phyloP scores from a whole-genome alignment of 805 yeast species.

The Monosporozyma yasuniensis region DNA sequence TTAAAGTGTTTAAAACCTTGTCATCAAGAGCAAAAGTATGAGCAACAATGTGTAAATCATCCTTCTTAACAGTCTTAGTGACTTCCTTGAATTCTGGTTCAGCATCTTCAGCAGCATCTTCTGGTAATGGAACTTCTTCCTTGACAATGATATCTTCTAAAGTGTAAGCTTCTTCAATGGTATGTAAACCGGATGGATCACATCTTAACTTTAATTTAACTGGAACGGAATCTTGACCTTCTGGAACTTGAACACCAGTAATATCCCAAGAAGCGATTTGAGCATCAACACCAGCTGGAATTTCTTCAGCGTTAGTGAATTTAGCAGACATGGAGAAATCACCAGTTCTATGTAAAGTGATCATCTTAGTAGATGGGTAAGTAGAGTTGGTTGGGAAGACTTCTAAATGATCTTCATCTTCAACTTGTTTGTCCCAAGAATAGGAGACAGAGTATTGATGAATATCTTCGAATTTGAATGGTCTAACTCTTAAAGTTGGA shows the following conservation, averaged over 20 bases:
- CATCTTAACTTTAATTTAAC: conserved; percentile 92
- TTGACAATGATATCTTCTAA: conserved; percentile 84
- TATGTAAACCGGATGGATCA: conserved; percentile 93
- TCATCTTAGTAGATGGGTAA: conserved; percentile 92
- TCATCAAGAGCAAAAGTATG: conserved; percentile 55
- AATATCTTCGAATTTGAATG: conserved; percentile 94
- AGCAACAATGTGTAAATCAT: conserved; percentile 56
- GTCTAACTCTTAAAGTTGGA: conserved; percentile 96
- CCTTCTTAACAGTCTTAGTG: conserved; percentile 89
- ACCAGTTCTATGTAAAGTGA: conserved; percentile 84
- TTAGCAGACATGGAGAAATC: conserved; percentile 82
- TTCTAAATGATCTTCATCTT: conserved; percentile 84
- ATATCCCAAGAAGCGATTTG: conserved; percentile 79
- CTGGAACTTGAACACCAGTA: conserved; percentile 73
- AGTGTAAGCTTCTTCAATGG: conserved; percentile 89
- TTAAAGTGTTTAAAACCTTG: conserved; percentile 45
- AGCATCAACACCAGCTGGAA: conserved; percentile 58
- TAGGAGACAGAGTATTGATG: conserved; percentile 89
- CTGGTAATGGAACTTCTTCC: conserved; percentile 64
- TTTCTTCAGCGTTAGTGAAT: conserved; percentile 65
- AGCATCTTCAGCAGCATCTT: conserved; percentile 45
- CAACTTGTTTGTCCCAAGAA: conserved; percentile 89
- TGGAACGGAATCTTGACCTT: conserved; percentile 69
- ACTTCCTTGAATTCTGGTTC: conserved; percentile 85
- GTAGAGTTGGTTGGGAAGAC: conserved; percentile 92